Evolutionary conservation across 2,329 filamentous ascomycete species (phyloP).

Genomic region (Fusarium sp.): DNA sequence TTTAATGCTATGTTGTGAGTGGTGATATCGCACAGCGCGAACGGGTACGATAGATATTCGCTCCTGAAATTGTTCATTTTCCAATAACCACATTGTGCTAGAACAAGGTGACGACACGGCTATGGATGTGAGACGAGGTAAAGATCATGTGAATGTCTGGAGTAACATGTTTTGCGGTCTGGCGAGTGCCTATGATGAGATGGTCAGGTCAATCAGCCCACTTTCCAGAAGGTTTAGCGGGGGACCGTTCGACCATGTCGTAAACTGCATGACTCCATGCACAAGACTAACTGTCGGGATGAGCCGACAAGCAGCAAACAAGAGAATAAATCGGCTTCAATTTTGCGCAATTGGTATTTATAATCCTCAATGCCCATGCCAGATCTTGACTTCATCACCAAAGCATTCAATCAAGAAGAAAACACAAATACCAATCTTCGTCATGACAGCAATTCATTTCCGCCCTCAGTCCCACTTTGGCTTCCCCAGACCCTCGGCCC

Average conservation of each 20-base stretch:
- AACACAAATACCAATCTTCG: neutral
- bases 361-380: neutral
- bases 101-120: too few species aligned
- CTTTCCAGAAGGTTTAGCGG: neutral
- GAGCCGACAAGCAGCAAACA: neutral
- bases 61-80: too few species aligned
- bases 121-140: too few species aligned
- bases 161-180: neutral
- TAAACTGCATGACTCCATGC: neutral
- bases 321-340: neutral
- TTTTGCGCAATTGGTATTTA: too few species aligned
- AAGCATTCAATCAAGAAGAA: neutral
- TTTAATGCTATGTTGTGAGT: too few species aligned
- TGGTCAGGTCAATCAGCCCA: constrained; percentile 7
- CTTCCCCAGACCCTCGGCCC: neutral
- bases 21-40: too few species aligned
- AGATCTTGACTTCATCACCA: neutral
- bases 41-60: too few species aligned
- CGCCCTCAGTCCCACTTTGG: constrained; percentile 6
- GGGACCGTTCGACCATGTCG: constrained; percentile 10
- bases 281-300: neutral
- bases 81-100: too few species aligned
- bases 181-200: neutral
- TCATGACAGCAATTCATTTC: constrained; percentile 19
- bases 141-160: neutral